phyloP scores from a whole-genome alignment of 2,329 filamentous ascomycete species.

The Alternaria longipes region DNA sequence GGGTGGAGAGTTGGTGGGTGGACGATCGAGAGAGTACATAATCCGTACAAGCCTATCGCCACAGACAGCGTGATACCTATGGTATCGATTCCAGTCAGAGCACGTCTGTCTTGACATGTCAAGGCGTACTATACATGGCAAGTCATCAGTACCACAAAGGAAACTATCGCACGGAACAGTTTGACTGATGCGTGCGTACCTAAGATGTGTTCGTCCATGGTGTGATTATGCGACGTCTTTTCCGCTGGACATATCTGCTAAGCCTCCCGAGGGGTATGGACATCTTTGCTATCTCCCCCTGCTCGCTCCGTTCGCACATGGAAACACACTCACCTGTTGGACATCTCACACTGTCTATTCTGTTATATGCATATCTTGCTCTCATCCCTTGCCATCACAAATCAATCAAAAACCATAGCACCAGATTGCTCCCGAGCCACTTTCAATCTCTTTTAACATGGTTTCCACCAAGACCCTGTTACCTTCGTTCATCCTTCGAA shows the following conservation, averaged over 20 bases:
- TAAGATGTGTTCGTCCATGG: background rate
- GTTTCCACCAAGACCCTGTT: too few relatives aligned
- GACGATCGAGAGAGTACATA: background rate
- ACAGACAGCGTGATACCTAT: background rate
- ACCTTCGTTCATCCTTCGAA: too few relatives aligned
- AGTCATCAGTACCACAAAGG: background rate
- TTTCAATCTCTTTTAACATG: too few relatives aligned
- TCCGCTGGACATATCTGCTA: background rate
- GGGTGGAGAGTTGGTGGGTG: background rate
- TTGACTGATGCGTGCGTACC: background rate
- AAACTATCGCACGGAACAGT: background rate
- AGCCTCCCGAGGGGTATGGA: background rate
- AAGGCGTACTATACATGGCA: background rate
- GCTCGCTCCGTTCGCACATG: too few relatives aligned
- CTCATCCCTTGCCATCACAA: too few relatives aligned
- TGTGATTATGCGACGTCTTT: background rate
- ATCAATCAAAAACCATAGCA: too few relatives aligned
- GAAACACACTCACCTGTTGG: too few relatives aligned
- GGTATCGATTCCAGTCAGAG: background rate
- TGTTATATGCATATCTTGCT: too few relatives aligned
- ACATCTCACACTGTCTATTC: too few relatives aligned
- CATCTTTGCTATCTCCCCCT: too few relatives aligned
- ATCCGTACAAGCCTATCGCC: background rate
- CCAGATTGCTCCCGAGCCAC: too few relatives aligned
- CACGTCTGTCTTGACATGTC: background rate